Conservation (phyloP, 306 rosid species). For the Morella rubra region DNA sequence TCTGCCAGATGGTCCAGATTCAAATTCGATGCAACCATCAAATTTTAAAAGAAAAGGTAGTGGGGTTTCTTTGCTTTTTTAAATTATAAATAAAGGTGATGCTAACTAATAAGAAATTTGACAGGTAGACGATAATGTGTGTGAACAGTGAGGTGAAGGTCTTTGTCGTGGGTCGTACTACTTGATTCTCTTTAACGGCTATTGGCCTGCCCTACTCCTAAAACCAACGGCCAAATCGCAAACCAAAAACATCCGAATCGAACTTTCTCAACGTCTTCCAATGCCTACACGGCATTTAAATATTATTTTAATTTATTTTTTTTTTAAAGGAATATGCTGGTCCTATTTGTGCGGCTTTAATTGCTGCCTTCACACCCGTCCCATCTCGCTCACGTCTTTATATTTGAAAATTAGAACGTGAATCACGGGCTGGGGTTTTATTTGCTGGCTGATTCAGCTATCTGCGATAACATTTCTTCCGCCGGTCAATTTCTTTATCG, state of each 20-base stretch:
- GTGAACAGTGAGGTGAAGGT: not conserved
- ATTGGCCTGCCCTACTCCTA: not conserved
- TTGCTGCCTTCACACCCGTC: not conserved
- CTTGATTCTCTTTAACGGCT: not conserved
- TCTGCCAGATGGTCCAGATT: no score
- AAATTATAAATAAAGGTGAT: no score
- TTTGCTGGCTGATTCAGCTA: not conserved
- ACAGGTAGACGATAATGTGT: not conserved
- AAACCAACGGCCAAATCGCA: not conserved
- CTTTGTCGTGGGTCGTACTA: not conserved
- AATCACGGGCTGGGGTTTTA: not conserved
- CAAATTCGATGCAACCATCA: no score
- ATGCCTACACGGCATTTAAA: not conserved
- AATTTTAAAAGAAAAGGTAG: no score
- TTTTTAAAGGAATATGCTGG: not conserved
- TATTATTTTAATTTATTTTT: no score
- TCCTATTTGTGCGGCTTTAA: not conserved
- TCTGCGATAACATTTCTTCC: no score
- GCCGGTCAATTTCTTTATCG: no score
- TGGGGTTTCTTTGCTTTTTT: no score
- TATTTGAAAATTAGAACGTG: not conserved
- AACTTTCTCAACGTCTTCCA: conserved; percentile 1
- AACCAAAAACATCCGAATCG: not conserved
- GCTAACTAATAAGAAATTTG: no score
- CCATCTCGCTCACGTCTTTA: not conserved